Evolutionary conservation across 2,329 filamentous ascomycete species (phyloP), one percentile per base, ranked within the genome.

Genomic region (Metarhizium robertsii): DNA sequence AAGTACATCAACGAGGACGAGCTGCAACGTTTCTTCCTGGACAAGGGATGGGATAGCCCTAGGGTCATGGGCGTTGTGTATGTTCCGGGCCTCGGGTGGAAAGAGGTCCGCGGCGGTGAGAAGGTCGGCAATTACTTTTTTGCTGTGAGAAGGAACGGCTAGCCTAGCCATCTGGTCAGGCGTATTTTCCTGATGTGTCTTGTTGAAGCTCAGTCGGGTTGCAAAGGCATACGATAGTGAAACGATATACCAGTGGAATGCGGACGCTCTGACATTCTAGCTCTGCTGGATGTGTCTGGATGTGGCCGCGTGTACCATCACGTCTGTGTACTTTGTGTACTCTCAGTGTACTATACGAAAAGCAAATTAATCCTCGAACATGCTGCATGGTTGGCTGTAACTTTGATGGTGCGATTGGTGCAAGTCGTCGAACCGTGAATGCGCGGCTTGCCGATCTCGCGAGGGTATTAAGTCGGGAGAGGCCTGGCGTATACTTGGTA

Each of bases 61-160:
- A 74, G 75, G 65, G 79, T 86, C 59, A 85, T 88, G 78, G 94
- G 94, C 0, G 90, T 95, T 8, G 78, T 96, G 50, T 99, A 96
- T 75, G 79, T 97, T 54, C 94, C 94, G 0, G 91, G 90, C 0
- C 56, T 96, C 48, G 94, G 94, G 3, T 97, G 94, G 94, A 91
- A 80, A 73, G 83, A 90, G 69, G 85, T 96, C 4, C 70, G 73
- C 29, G 88, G 90, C 2, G 88, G 90, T 64, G 92, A 97, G 74
- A 84, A 83, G 66, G 83, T 90, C 66, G 92, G 92, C 10, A 99
- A 99, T 70, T 99, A 97, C 73, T 97, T 99, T 71, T 95, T 96
- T 69, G 94, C 83, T 8, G 85, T 96, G 47, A 85, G 72, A 73
- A 72, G 61, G 66, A 64, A 34, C 60, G 25, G 14, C 3, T 48